phyloP scores from a whole-genome alignment of 805 yeast species.

The Wickerhamiella lipophila region DNA sequence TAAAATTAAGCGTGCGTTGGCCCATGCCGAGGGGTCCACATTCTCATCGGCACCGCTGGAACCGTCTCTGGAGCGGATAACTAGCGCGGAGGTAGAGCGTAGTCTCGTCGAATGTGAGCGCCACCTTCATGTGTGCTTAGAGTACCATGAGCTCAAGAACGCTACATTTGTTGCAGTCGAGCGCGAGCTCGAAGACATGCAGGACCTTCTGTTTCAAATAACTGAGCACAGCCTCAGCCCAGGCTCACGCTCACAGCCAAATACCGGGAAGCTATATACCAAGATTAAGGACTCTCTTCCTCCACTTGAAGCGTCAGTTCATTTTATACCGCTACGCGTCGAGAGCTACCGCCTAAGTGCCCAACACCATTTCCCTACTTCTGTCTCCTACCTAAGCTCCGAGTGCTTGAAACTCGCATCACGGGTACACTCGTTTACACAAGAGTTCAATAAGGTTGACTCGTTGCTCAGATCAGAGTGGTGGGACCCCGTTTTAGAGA shows the following conservation, averaged over 20 bases:
- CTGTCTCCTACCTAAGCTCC: background rate
- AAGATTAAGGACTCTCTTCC: background rate
- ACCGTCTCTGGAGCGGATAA: background rate
- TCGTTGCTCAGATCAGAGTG: slow-evolving; percentile 1
- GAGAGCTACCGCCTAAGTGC: slow-evolving; percentile 10
- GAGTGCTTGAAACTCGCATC: background rate
- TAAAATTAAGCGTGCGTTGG: slow-evolving; percentile 7
- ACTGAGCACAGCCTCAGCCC: slow-evolving; percentile 5
- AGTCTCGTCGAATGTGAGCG: background rate
- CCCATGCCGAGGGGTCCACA: background rate
- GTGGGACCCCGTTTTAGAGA: slow-evolving; percentile 6
- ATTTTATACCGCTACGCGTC: slow-evolving; percentile 11
- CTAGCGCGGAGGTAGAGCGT: background rate
- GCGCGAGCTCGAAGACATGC: slow-evolving; percentile 10
- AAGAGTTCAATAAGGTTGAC: background rate
- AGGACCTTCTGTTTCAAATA: background rate
- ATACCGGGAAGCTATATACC: background rate
- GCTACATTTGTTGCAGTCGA: slow-evolving; percentile 1
- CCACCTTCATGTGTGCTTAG: slow-evolving; percentile 7
- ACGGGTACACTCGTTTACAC: background rate
- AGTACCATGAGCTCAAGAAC: slow-evolving; percentile 8
- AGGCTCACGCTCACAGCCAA: background rate
- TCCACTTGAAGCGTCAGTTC: slow-evolving; percentile 11
- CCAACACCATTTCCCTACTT: background rate
- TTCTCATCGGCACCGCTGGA: background rate